phyloP scores from a whole-genome alignment of 345 rosid species.

The Eucalyptus urophylla region DNA sequence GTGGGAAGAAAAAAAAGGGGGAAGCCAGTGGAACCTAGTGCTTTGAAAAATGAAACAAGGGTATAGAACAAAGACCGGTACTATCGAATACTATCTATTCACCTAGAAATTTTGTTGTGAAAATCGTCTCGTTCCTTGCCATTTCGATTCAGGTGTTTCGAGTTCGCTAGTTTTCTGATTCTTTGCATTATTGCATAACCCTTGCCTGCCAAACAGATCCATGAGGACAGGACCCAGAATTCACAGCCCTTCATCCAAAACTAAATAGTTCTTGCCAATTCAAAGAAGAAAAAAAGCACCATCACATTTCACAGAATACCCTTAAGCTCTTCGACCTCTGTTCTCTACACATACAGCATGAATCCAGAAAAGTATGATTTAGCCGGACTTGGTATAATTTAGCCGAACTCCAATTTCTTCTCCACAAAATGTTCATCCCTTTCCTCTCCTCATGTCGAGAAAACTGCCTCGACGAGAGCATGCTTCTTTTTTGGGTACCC shows the following conservation, averaged over 20 bases:
- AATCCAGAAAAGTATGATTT: not conserved
- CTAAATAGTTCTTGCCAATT: not conserved
- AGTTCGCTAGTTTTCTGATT: not conserved
- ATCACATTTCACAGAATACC: not conserved
- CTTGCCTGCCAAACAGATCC: not conserved
- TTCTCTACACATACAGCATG: not conserved
- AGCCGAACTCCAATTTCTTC: not conserved
- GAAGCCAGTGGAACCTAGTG: not conserved
- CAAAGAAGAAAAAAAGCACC: not conserved
- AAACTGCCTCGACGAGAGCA: constrained; percentile 67
- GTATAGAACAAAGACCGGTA: not conserved
- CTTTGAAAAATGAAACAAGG: not conserved
- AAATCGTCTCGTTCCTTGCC: not conserved
- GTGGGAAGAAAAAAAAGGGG: not conserved
- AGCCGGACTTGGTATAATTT: not conserved
- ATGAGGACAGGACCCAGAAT: not conserved
- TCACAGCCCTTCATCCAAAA: not conserved
- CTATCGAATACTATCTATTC: not conserved
- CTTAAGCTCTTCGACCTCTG: not conserved
- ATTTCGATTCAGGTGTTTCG: not conserved
- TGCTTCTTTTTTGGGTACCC: constrained; percentile 85
- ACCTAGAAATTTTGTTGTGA: not conserved
- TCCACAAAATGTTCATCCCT: not conserved
- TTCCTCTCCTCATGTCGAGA: constrained; percentile 2
- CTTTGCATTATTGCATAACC: not conserved